Base-by-base conservation (phyloP, 2,329 filamentous ascomycete species). In the Aspergillus carbonarius region DNA sequence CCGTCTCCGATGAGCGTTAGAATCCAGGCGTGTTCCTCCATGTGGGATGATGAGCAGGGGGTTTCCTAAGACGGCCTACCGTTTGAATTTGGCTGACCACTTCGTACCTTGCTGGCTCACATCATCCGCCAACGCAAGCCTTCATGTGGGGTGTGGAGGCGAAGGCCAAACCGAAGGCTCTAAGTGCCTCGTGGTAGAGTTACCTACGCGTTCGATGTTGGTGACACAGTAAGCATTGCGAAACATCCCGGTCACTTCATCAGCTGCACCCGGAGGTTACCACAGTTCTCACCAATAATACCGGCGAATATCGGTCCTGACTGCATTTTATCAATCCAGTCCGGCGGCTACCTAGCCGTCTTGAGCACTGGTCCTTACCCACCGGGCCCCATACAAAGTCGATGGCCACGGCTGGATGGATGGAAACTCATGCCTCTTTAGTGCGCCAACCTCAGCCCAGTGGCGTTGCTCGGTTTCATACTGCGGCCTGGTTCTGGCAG, bases 61-160 rank as follows among this genome's bases (percentile, higher is more conserved):
- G n/a, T 6, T 27, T 48, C 44, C 25, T 17, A 25, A n/a, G 44
- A 12, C n/a, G 44, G 20, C 25, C 44, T 48, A 25, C 44, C 44
- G 9, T 27, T 27, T 48, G 44, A 48, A 32, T 12, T 42, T 52
- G 25, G 50, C 20, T 58, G 59, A 58, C 58, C 44, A 54, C 27
- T 48, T 49, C 49, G 58, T 58, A 60, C 58, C 58, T 58, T 55
- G 51, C 60, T 62, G 47, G 55, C 55, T 60, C 55, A 55, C 55
- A 57, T 58, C 53, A 49, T 55, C 54, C 46, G 37, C 54, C 18
- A 18, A 55, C 35, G 44, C 32, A 40, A 49, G 37, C 46, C 37
- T 23, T n/a, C 34, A 25, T 34, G 30, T 23, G 56, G 18, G 44
- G 27, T 44, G 37, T 44, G 51, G 51, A 40, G 37, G 37, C 32